These are phyloP conservation scores for Hypoxylon subgilvum DNA, from an alignment of 495 filamentous ascomycete genomes.

Conservation along the genomic window DNA sequence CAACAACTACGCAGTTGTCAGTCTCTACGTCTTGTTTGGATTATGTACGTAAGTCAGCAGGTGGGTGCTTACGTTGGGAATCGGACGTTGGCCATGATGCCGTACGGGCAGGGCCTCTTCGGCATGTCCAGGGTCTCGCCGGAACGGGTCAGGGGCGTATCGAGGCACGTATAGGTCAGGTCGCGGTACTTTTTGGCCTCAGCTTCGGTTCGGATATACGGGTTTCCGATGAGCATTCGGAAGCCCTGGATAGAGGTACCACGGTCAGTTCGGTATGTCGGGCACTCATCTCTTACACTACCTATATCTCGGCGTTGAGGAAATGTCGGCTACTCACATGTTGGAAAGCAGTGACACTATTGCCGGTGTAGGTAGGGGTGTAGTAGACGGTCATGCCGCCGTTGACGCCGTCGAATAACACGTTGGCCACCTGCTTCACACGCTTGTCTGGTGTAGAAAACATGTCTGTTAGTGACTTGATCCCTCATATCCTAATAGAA, in stretches of 20 bases:
- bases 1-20: constrained; percentile 32
- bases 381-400: constrained; percentile 46
- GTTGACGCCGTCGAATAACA: constrained; percentile 34
- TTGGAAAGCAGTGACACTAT: constrained; percentile 46
- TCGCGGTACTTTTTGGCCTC: constrained; percentile 39
- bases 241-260: constrained; percentile 43
- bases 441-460: no score
- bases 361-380: constrained; percentile 33
- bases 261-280: neutral
- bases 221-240: constrained; percentile 50
- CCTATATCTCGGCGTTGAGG: neutral
- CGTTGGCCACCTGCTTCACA: constrained; percentile 40
- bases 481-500: no score
- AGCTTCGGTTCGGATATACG: constrained; percentile 35
- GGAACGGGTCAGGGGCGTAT: constrained; percentile 33
- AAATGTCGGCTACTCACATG: constrained; percentile 35
- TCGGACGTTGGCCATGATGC: constrained; percentile 49
- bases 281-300: neutral
- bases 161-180: constrained; percentile 43
- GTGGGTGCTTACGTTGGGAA: constrained; percentile 39
- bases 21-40: neutral
- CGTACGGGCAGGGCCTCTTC: constrained; percentile 43
- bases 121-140: constrained; percentile 43
- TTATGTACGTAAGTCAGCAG: neutral
- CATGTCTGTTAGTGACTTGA: no score